phyloP scores from a whole-genome alignment of 2,329 filamentous ascomycete species.

The Aspergillus sp. region DNA sequence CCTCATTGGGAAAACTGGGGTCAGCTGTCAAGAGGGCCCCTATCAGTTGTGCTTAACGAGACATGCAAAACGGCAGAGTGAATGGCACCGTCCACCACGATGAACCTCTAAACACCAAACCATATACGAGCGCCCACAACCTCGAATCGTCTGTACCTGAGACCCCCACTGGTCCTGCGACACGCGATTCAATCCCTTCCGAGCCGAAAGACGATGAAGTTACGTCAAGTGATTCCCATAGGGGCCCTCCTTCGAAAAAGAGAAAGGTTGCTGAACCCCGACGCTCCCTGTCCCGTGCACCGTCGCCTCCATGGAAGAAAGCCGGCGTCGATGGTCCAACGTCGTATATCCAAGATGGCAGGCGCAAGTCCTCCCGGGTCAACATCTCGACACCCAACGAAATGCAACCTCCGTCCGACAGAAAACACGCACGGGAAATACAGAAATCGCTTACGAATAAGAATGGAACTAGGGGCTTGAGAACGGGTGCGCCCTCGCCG shows the following conservation, averaged over 20 bases:
- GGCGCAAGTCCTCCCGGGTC: slow-evolving; percentile 53
- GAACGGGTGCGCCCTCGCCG: slow-evolving; percentile 24
- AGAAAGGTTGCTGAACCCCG: slow-evolving; percentile 35
- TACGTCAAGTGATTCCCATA: slow-evolving; percentile 21
- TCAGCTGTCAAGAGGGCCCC: slow-evolving; percentile 34
- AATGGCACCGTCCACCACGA: slow-evolving; percentile 34
- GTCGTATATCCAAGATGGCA: slow-evolving; percentile 61
- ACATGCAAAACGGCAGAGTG: slow-evolving; percentile 41
- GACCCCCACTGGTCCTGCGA: slow-evolving; percentile 13
- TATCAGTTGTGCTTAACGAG: slow-evolving; percentile 34
- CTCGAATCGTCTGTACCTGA: slow-evolving; percentile 16
- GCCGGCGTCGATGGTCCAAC: slow-evolving; percentile 78
- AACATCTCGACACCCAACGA: slow-evolving; percentile 39
- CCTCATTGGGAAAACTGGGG: slow-evolving; percentile 40
- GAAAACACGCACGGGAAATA: slow-evolving; percentile 38
- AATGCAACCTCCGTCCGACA: slow-evolving; percentile 40
- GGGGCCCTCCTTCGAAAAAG: slow-evolving; percentile 38
- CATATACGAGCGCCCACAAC: slow-evolving; percentile 10
- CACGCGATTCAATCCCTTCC: slow-evolving; percentile 17
- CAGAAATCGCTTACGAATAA: slow-evolving; percentile 28
- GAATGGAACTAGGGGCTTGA: slow-evolving; percentile 16
- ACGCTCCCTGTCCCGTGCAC: slow-evolving; percentile 33
- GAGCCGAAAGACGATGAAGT: slow-evolving; percentile 24
- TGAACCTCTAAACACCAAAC: slow-evolving; percentile 29
- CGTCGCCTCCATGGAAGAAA: slow-evolving; percentile 90